Evolutionary conservation across 2,329 filamentous ascomycete species (phyloP), one percentile per base, ranked within the genome.

Genomic region (Chrysosporium keratinophilum): DNA sequence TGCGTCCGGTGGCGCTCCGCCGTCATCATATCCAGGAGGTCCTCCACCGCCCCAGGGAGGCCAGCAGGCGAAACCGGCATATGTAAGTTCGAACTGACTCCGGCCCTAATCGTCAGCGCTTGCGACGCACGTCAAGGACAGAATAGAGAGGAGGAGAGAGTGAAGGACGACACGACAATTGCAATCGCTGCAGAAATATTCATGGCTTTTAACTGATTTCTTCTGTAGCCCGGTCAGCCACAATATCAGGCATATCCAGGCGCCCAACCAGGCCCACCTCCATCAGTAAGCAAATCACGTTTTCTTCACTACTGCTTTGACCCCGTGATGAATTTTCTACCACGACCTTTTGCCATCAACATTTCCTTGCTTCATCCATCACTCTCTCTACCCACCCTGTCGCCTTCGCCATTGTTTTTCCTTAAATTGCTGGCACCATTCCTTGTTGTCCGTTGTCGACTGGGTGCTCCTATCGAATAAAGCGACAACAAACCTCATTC

Each of bases 231-330:
- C 10, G 57, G 58, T 50, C 58, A 60, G 39, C 61, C 58, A 39
- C 56, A 57, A 35, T 57, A 57, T 28, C 56, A 57, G 23, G 52
- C 56, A 10, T 57, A 57, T n/a, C 56, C 56, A 9, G 55, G 55
- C 35, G 57, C 71, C 74, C 63, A 81, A 81, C 68, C 77, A 81
- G 70, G 74, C 78, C 59, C 81, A 78, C 65, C 74, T 49, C 62
- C 54, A 53, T 61, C 67, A 64, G 69, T 71, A 71, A 67, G 69
- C 64, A 59, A 56, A 50, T 56, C 35, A 56, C 59, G 51, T 56
- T 56, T 58, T 51, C 57, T 49, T 59, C 34, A 40, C 45, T 57
- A 15, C 43, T 17, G 45, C 56, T 31, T 33, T 17, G 7, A 17
- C 47, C 51, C 42, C 48, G 49, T 41, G 45, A 44, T 9, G 40